phyloP scores from a whole-genome alignment of 129 eudicot species.

The Ambrosia trifida region DNA sequence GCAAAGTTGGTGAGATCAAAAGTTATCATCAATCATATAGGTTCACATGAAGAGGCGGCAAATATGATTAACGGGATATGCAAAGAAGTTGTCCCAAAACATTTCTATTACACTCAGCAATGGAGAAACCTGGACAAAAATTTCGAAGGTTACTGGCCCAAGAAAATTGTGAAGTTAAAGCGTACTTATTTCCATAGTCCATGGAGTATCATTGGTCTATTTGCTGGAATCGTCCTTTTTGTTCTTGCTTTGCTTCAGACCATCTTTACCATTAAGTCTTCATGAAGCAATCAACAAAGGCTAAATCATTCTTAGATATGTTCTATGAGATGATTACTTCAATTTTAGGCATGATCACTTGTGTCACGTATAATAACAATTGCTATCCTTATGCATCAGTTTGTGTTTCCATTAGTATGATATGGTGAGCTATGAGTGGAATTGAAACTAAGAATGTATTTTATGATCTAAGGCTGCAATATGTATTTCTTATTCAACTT shows the following conservation, averaged over 20 bases:
- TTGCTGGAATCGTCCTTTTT: conserved; percentile 12
- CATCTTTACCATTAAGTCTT: background rate
- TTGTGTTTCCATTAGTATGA: too few relatives aligned
- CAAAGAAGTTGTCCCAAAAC: conserved; percentile 10
- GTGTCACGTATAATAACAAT: too few relatives aligned
- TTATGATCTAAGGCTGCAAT: too few relatives aligned
- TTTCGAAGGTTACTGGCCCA: background rate
- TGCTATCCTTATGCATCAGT: too few relatives aligned
- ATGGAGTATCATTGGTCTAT: conserved; percentile 20
- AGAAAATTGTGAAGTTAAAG: background rate
- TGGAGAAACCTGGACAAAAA: background rate
- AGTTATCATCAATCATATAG: conserved; percentile 3
- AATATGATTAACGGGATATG: conserved; percentile 15
- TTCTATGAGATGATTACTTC: too few relatives aligned
- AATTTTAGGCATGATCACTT: too few relatives aligned
- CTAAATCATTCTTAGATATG: too few relatives aligned
- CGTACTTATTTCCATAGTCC: conserved; percentile 7
- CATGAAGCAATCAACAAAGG: background rate
- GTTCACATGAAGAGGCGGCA: conserved; percentile 10
- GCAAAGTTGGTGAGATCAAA: conserved; percentile 10
- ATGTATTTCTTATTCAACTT: too few relatives aligned
- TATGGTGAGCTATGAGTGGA: too few relatives aligned
- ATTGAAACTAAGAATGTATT: too few relatives aligned
- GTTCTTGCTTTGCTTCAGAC: conserved; percentile 5
- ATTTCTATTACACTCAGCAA: background rate